A percentile compares a stretch with the other conserved stretches of the same genome.
phyloP scores from a whole-genome alignment of 306 rosid species.

The Sphenostylis stenocarpa region DNA sequence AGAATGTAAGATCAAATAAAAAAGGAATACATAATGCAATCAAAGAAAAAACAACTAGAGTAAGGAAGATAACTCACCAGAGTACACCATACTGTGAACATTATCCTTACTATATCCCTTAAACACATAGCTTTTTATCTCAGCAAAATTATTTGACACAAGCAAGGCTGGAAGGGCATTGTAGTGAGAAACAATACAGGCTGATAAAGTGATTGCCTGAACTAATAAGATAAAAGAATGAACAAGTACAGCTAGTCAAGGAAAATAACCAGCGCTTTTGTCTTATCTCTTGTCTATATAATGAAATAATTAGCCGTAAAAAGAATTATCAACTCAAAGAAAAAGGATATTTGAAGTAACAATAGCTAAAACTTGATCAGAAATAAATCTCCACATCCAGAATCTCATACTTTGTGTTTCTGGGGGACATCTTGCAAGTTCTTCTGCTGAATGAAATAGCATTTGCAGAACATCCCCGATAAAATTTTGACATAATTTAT shows the following conservation, averaged over 20 bases:
- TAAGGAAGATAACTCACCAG: constrained; percentile 57
- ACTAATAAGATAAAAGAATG: constrained; percentile 84
- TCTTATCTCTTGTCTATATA: neutral
- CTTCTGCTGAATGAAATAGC: constrained; percentile 74
- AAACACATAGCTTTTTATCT: constrained; percentile 86
- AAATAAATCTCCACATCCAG: constrained; percentile 70
- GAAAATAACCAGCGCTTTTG: constrained; percentile 39
- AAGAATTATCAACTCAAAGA: constrained; percentile 13
- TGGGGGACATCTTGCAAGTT: constrained; percentile 65
- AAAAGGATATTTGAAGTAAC: constrained; percentile 85
- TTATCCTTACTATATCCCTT: constrained; percentile 76
- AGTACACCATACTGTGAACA: constrained; percentile 78
- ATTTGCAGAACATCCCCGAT: constrained; percentile 77
- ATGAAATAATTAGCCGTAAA: constrained; percentile 17
- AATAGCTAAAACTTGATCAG: constrained; percentile 65
- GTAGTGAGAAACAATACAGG: constrained; percentile 84
- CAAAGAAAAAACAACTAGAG: neutral
- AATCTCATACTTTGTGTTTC: constrained; percentile 54
- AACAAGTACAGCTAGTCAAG: constrained; percentile 67
- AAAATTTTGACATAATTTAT: constrained; percentile 81
- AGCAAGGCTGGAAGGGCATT: constrained; percentile 83
- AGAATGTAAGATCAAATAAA: constrained; percentile 5
- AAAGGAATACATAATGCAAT: neutral
- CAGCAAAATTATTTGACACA: constrained; percentile 88
- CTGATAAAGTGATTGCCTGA: constrained; percentile 88